These are phyloP conservation scores for Pseudogymnoascus sp. DNA, from an alignment of 2,329 filamentous ascomycete species.

Conservation along the genomic window DNA sequence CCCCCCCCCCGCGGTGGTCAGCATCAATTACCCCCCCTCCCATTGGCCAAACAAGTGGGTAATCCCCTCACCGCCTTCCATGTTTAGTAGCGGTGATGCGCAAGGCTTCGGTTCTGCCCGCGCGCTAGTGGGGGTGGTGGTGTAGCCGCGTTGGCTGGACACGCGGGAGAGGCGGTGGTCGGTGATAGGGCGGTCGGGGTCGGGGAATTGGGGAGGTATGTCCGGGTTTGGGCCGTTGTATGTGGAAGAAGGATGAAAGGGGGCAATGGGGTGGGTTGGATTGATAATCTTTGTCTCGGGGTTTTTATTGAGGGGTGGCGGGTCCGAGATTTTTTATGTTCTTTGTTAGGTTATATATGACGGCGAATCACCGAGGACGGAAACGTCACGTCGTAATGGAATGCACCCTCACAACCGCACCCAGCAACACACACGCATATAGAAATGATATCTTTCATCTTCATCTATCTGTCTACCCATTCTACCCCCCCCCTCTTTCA, in stretches of 20 bases:
- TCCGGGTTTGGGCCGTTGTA: neutral
- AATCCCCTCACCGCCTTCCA: neutral
- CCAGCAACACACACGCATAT: neutral
- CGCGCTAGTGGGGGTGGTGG: neutral
- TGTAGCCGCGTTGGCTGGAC: neutral
- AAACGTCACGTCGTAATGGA: neutral
- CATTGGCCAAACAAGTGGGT: slow-evolving; percentile 19
- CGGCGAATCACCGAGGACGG: neutral
- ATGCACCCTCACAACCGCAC: neutral
- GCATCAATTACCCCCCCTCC: neutral
- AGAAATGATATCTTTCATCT: neutral
- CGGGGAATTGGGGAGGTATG: neutral
- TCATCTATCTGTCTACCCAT: slow-evolving; percentile 2
- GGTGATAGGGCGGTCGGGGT: neutral
- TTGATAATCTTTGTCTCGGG: neutral
- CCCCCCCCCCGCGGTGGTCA: neutral
- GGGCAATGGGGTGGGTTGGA: neutral
- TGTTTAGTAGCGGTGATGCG: neutral
- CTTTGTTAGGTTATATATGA: neutral
- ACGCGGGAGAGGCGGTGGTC: neutral
- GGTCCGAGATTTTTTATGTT: neutral
- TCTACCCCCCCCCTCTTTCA: neutral
- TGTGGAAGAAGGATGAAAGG: neutral
- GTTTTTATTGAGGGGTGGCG: neutral
- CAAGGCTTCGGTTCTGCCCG: neutral